A percentile compares a stretch with the other conserved stretches of the same genome.
Conservation (phyloP, 331 rosid genomes). For the Acacia pycnantha region DNA sequence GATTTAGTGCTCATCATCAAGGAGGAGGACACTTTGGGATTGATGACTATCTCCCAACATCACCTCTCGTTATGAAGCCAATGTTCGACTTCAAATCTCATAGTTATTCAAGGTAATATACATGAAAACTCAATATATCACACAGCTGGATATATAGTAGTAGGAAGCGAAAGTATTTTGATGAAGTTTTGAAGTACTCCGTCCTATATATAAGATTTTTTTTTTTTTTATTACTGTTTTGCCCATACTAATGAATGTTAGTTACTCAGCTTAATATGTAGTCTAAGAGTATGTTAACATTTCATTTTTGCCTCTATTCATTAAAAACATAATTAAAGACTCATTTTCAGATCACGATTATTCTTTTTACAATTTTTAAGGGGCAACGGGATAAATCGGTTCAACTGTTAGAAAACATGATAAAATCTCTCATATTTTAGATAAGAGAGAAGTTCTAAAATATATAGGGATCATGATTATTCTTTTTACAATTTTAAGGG, state of each 20-base stretch:
- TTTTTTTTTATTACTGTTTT: not conserved
- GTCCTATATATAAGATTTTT: not conserved
- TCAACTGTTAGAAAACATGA: not conserved
- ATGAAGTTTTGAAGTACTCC: not conserved
- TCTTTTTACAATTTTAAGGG: too few relatives aligned
- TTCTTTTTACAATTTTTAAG: not conserved
- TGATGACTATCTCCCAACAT: not conserved
- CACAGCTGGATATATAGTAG: not conserved
- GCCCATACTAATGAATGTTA: too few relatives aligned
- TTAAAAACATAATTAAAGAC: too few relatives aligned
- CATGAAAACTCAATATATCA: not conserved
- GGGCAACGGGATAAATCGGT: not conserved
- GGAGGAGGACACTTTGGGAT: slow-evolving; percentile 24
- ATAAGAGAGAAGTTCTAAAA: not conserved
- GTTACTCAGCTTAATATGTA: not conserved
- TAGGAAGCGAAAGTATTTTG: not conserved
- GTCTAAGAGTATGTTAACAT: not conserved
- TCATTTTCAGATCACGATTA: too few relatives aligned
- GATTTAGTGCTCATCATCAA: slow-evolving; percentile 17
- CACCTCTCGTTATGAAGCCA: not conserved
- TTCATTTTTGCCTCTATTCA: too few relatives aligned
- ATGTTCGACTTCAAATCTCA: not conserved
- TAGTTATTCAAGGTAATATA: not conserved
- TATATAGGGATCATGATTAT: too few relatives aligned
- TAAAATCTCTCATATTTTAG: not conserved